Conservation (phyloP, 1,139 yeast genomes). For the Blastobotrys petasosporus region DNA sequence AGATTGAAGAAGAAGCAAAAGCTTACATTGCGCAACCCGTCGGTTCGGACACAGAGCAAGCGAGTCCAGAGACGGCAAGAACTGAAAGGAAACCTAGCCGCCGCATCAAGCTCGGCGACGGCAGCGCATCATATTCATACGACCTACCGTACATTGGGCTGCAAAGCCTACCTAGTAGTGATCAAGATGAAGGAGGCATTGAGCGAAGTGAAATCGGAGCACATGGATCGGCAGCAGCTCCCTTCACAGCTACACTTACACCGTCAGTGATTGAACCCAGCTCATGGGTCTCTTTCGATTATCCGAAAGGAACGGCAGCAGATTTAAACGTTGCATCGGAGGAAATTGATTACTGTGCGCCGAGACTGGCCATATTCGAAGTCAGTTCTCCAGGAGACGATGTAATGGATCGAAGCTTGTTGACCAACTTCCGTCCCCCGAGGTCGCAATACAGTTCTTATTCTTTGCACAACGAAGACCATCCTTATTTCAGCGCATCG, state of each 20-base stretch:
- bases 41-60: no score
- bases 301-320: background rate
- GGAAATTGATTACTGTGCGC: conserved; percentile 17
- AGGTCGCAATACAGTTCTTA: conserved; percentile 8
- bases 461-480: conserved; percentile 2
- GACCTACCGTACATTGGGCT: background rate
- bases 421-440: conserved; percentile 1
- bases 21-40: no score
- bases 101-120: no score
- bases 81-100: no score
- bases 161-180: background rate
- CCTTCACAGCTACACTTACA: background rate
- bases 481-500: conserved; percentile 13
- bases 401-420: background rate
- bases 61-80: no score
- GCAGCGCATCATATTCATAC: background rate
- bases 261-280: conserved; percentile 11
- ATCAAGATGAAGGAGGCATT: background rate
- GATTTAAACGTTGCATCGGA: conserved; percentile 7
- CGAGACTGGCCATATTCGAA: conserved; percentile 16
- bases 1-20: no score
- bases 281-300: conserved; percentile 11
- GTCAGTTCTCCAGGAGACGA: conserved; percentile 5
- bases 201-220: background rate
- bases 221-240: background rate